phyloP scores from a whole-genome alignment of 352 stramenopile species.

The Albugo laibachii region DNA sequence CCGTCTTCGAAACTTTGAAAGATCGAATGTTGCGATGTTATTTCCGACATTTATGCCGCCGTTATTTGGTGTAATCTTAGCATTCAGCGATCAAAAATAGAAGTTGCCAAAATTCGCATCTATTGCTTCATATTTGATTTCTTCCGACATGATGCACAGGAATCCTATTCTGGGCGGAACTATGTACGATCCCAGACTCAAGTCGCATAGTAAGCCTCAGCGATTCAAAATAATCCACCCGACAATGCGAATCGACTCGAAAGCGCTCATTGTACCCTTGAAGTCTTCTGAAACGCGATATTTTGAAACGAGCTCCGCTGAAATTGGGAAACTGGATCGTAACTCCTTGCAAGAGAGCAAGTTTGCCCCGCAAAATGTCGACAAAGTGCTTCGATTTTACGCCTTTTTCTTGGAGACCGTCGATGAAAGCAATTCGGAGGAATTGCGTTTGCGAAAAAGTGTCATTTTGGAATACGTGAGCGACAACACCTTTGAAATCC shows the following conservation, averaged over 20 bases:
- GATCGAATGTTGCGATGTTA: slow-evolving; percentile 67
- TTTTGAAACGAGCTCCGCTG: slow-evolving; percentile 36
- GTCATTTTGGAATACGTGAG: slow-evolving; percentile 62
- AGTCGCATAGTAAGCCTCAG: slow-evolving; percentile 55
- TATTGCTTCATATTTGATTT: too few species aligned
- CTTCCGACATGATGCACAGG: slow-evolving; percentile 12
- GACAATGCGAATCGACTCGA: slow-evolving; percentile 35
- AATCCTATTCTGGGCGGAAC: slow-evolving; percentile 52
- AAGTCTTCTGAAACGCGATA: slow-evolving; percentile 4
- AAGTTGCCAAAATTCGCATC: too few species aligned
- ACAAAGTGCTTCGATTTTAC: slow-evolving; percentile 71
- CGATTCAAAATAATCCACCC: slow-evolving; percentile 56
- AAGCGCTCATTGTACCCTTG: slow-evolving; percentile 32
- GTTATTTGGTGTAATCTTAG: slow-evolving; percentile 16
- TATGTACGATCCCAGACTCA: slow-evolving; percentile 45
- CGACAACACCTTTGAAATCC: slow-evolving; percentile 80
- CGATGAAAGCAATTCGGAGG: slow-evolving; percentile 62
- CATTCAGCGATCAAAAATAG: too few species aligned
- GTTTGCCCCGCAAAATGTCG: slow-evolving; percentile 60
- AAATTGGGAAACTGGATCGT: slow-evolving; percentile 27
- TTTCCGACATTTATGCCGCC: slow-evolving; percentile 49
- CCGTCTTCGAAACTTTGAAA: slow-evolving; percentile 44
- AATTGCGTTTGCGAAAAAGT: slow-evolving; percentile 49
- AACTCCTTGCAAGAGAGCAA: slow-evolving; percentile 30
- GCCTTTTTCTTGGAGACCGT: slow-evolving; percentile 71